These are phyloP conservation scores for Pythium biforme DNA, from an alignment of 352 stramenopile species.

Conservation along the genomic window DNA sequence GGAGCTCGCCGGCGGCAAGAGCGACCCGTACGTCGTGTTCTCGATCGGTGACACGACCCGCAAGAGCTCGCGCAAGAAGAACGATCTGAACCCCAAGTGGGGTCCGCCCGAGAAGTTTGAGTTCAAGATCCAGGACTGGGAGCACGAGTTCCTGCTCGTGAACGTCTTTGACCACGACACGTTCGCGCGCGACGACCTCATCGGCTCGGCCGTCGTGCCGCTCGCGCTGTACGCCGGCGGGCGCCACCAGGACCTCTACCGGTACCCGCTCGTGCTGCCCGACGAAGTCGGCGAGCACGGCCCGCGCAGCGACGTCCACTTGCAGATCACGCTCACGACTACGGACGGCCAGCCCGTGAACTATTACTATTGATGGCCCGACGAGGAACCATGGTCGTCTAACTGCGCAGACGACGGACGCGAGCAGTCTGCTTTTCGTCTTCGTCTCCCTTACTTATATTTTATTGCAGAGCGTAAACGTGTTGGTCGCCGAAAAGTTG, in stretches of 20 bases:
- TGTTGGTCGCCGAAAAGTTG: neutral
- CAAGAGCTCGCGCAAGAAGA: constrained; percentile 69
- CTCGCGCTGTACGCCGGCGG: constrained; percentile 56
- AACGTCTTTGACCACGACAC: constrained; percentile 76
- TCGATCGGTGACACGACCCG: constrained; percentile 38
- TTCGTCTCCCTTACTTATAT: constrained; percentile 1
- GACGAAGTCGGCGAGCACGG: constrained; percentile 45
- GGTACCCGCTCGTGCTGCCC: constrained; percentile 67
- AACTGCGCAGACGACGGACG: neutral
- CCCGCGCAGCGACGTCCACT: constrained; percentile 54
- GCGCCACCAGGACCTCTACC: constrained; percentile 63
- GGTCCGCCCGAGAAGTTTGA: constrained; percentile 71
- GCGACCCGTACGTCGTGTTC: constrained; percentile 77
- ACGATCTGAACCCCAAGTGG: constrained; percentile 70
- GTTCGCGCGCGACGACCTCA: constrained; percentile 65
- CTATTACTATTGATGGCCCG: constrained; percentile 21
- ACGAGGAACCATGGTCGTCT: neutral
- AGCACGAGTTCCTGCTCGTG: constrained; percentile 62
- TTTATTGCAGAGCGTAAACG: constrained; percentile 1
- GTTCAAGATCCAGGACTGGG: constrained; percentile 59
- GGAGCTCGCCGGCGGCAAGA: constrained; percentile 59
- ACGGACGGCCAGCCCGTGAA: constrained; percentile 52
- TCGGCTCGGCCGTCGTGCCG: constrained; percentile 66
- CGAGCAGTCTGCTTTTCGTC: too few species aligned
- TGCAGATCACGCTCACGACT: constrained; percentile 62